Evolutionary conservation across 2,329 filamentous ascomycete species (phyloP), one percentile per base, ranked within the genome.

Genomic region (Fusarium cyanostomum): DNA sequence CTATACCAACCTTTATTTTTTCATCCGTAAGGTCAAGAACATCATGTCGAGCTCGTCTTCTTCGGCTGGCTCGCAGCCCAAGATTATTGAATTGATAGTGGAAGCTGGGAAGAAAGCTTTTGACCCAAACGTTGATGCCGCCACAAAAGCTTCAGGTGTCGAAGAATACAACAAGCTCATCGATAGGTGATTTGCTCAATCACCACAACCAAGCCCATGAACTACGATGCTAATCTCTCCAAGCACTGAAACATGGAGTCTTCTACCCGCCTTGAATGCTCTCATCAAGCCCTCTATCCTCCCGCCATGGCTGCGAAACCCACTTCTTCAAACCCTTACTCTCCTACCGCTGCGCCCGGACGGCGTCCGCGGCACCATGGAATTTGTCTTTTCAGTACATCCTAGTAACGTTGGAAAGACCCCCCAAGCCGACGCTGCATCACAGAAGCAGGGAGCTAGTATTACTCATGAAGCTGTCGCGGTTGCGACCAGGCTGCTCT

Each of bases 321-420:
- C 81, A 37, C 71, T 92, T 2, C 79, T 88, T 66, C 80, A 80
- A 54, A 79, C 84, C 11, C 79, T 92, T 39, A 86, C 88, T 2
- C 72, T 80, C 11, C 70, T 92, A 9, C 89, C 89, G 1, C 78
- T 91, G 24, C 81, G 89, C 5, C 76, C 79, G 3, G 82, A 86
- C 59, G 89, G 89, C 15, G 87, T 92, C 12, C 83, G 89, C 30
- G 83, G 86, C 24, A 89, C 87, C 0, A 80, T 92, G 59, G 89
- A 92, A 70, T 92, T 92, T 69, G 81, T 92, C 31, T 89, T 91
- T 55, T 83, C 88, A 1, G 86, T 90, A 7, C 89, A 91, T 59
- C 85, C 89, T 0, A 81, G 84, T 59, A 80, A 78, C 63, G 75
- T 77, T 7, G 73, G 78, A 54, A 74, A 75, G 65, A 50, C 72